Evolutionary conservation across 371 early-diverging fungal genomes (phyloP).

Genomic region (Mucor racemosus): DNA sequence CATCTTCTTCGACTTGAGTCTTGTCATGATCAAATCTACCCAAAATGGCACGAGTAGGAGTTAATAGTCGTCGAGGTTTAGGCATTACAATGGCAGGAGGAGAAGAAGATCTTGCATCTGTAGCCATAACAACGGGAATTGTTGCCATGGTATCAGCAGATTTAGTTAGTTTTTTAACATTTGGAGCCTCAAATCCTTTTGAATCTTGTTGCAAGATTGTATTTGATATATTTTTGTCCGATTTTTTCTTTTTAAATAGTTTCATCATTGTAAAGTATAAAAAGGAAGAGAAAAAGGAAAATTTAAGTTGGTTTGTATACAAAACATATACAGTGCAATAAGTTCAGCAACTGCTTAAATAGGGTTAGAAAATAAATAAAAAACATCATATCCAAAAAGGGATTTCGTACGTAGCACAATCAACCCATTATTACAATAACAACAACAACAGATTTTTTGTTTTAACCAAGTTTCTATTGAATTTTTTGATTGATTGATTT

Average conservation of each 20-base stretch:
- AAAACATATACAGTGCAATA: neutral
- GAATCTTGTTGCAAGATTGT: neutral
- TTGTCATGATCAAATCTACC: slow-evolving; percentile 21
- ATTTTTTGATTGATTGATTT: slow-evolving; percentile 2
- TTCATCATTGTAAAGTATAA: neutral
- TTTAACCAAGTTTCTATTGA: slow-evolving; percentile 8
- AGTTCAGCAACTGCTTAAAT: neutral
- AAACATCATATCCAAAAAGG: slow-evolving; percentile 10
- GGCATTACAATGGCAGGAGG: slow-evolving; percentile 24
- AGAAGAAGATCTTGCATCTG: neutral
- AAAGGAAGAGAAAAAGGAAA: neutral
- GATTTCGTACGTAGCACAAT: neutral
- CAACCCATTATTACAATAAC: neutral
- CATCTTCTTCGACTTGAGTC: slow-evolving; percentile 22
- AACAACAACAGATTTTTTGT: neutral
- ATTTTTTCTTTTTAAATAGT: slow-evolving; percentile 19
- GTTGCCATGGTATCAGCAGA: neutral
- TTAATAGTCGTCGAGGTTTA: slow-evolving; percentile 22
- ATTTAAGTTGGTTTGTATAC: neutral
- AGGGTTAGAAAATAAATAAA: slow-evolving; percentile 8
- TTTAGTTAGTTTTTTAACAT: neutral
- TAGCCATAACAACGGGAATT: neutral
- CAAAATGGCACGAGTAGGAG: slow-evolving; percentile 24
- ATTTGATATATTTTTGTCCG: slow-evolving; percentile 6
- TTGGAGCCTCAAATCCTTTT: neutral